These are phyloP conservation scores for Immersiporthe knoxdaviesiana DNA, from an alignment of 2,329 filamentous ascomycete species.

Conservation along the genomic window DNA sequence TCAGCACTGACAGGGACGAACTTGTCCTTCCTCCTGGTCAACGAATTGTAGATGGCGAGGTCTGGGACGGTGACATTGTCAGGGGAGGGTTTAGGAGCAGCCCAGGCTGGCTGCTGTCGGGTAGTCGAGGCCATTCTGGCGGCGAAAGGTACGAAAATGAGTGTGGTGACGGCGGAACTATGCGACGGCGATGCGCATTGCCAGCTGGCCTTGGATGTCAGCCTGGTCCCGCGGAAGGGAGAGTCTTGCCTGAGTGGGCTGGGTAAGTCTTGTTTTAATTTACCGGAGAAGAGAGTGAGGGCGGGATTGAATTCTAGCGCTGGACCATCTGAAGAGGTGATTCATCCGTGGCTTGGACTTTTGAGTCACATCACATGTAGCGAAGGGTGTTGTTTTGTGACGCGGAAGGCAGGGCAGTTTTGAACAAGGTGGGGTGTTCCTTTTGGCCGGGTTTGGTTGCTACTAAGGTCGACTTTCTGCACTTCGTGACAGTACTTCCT, in stretches of 20 bases:
- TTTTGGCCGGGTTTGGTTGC: slow-evolving; percentile 1
- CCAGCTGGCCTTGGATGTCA: slow-evolving; percentile 9
- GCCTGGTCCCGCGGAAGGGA: not conserved
- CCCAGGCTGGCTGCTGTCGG: slow-evolving; percentile 27
- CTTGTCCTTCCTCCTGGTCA: slow-evolving; percentile 28
- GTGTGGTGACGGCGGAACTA: slow-evolving; percentile 1
- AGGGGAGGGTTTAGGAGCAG: slow-evolving; percentile 22
- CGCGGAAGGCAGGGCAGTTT: slow-evolving; percentile 13
- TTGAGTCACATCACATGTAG: slow-evolving; percentile 16
- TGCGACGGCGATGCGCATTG: slow-evolving; percentile 9
- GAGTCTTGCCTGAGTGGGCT: not conserved
- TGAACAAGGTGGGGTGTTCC: slow-evolving; percentile 11
- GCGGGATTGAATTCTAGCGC: not conserved
- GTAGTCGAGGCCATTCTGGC: slow-evolving; percentile 22
- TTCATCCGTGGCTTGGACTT: slow-evolving; percentile 15
- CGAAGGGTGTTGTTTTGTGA: slow-evolving; percentile 4
- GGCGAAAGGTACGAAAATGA: not conserved
- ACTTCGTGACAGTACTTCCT: not conserved
- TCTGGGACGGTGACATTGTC: slow-evolving; percentile 19
- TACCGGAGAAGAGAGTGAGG: not conserved
- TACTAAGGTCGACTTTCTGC: slow-evolving; percentile 5
- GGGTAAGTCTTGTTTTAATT: not conserved
- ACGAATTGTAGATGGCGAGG: slow-evolving; percentile 27
- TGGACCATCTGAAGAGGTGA: slow-evolving; percentile 15
- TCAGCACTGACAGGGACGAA: slow-evolving; percentile 52